phyloP scores from a whole-genome alignment of 441 rosid genomes.

The Syzygium syzygioides region DNA sequence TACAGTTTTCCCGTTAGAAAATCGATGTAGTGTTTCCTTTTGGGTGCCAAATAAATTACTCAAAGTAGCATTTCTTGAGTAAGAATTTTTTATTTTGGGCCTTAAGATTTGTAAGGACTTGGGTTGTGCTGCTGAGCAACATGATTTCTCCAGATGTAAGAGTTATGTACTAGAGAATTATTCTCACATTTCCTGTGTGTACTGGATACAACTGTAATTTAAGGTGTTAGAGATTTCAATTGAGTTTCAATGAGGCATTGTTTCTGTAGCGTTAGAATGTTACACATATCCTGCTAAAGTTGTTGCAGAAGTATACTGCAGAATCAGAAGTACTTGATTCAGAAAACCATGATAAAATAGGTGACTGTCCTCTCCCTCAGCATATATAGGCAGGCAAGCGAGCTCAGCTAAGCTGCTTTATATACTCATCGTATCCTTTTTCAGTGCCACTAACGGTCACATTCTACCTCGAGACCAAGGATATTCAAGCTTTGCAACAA shows the following conservation, averaged over 20 bases:
- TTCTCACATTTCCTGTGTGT: neutral
- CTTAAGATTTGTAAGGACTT: neutral
- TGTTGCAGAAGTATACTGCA: neutral
- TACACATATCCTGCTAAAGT: neutral
- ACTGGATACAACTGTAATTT: neutral
- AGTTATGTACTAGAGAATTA: neutral
- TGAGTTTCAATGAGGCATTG: neutral
- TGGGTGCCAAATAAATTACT: neutral
- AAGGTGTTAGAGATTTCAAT: neutral
- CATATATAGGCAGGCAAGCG: neutral
- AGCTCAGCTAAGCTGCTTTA: neutral
- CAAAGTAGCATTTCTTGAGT: neutral
- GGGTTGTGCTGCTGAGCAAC: neutral
- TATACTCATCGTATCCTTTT: neutral
- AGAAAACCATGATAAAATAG: neutral
- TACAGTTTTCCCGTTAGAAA: neutral
- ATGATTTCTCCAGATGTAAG: neutral
- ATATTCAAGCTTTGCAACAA: neutral
- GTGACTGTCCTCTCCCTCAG: neutral
- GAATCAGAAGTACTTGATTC: neutral
- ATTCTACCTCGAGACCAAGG: neutral
- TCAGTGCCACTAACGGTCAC: neutral
- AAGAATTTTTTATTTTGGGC: neutral
- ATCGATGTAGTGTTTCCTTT: neutral
- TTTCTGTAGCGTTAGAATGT: neutral